Evolutionary conservation across 768 basidiomycete species (phyloP), one percentile per base, ranked within the genome.

Genomic region (Roridomyces roridus): DNA sequence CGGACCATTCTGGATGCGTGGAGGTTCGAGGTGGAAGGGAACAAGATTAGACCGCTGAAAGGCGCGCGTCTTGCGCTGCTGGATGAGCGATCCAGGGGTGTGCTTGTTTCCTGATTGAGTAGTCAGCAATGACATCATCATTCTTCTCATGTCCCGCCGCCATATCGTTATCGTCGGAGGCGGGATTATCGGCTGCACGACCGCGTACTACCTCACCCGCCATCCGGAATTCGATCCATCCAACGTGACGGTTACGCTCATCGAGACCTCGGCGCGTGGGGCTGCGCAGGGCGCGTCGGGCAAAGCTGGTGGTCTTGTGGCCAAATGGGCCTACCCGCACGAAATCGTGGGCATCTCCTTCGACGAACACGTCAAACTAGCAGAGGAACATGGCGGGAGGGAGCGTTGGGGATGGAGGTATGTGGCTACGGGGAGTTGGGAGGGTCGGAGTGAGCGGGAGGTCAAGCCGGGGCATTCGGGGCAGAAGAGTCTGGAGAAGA

Each of bases 141-240:
- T 29, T 15, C 12, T 23, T 2, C 28, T n/a, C 31, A 47, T 47
- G 50, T 36, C 57, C 9, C 42, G 20, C 42, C 46, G 49, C 25
- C 10, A 49, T 17, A 86, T 95, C 50, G 81, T 91, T 26, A 84
- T 96, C 57, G 79, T 96, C 57, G 93, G 94, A 24, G 94, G 87
- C 20, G 94, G 94, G 0, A 94, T 95, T 62, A 89, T 94, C 36
- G 94, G 94, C 9, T 86, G 88, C 55, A 88, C 88, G 1, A 90
- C 87, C 0, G 92, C 92, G 14, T 94, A 91, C 75, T 94, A 90
- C 70, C 78, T 93, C 47, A 74, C 88, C 14, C 78, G 78, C 21
- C 85, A 88, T 58, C 81, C 83, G 4, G 72, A 70, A 9, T 84
- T 79, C 64, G 65, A 74, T 15, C 56, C 74, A 4, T 57, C 72